These are phyloP conservation scores for Phytophthora fragariae DNA, from an alignment of 352 stramenopile genomes.

Conservation along the genomic window DNA sequence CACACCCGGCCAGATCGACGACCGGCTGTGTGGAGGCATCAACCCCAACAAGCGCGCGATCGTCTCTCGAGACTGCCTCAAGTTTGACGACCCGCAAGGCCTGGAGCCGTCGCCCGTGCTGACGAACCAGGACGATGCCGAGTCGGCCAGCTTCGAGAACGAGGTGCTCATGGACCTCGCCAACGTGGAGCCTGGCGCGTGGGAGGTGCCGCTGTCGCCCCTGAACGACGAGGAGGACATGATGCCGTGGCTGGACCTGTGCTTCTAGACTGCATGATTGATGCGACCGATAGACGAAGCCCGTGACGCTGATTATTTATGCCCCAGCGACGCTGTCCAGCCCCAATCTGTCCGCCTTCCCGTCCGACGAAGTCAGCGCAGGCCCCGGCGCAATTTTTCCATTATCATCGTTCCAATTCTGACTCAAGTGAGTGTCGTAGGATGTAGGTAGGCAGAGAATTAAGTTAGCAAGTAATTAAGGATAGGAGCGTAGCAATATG, in stretches of 20 bases:
- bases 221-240: slow-evolving; percentile 87
- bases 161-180: slow-evolving; percentile 77
- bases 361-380: slow-evolving; percentile 13
- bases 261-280: slow-evolving; percentile 60
- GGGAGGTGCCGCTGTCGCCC: slow-evolving; percentile 83
- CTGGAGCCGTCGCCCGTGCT: slow-evolving; percentile 35
- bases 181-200: slow-evolving; percentile 77
- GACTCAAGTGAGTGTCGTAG: slow-evolving; percentile 40
- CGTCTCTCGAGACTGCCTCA: slow-evolving; percentile 75
- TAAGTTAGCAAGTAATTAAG: slow-evolving; percentile 51
- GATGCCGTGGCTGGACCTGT: slow-evolving; percentile 87
- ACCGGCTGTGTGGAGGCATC: slow-evolving; percentile 41
- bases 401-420: slow-evolving; percentile 40
- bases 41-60: slow-evolving; percentile 66
- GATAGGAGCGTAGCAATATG: slow-evolving; percentile 42
- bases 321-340: slow-evolving; percentile 28
- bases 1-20: slow-evolving; percentile 57
- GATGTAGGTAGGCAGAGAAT: slow-evolving; percentile 40
- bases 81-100: slow-evolving; percentile 50
- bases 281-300: slow-evolving; percentile 40
- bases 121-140: slow-evolving; percentile 33
- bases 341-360: slow-evolving; percentile 22
- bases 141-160: slow-evolving; percentile 64
- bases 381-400: slow-evolving; percentile 17
- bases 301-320: slow-evolving; percentile 58